These are phyloP conservation scores for Cinnamomum chago DNA, from an alignment of 164 flowering plant genomes.

Conservation along the genomic window DNA sequence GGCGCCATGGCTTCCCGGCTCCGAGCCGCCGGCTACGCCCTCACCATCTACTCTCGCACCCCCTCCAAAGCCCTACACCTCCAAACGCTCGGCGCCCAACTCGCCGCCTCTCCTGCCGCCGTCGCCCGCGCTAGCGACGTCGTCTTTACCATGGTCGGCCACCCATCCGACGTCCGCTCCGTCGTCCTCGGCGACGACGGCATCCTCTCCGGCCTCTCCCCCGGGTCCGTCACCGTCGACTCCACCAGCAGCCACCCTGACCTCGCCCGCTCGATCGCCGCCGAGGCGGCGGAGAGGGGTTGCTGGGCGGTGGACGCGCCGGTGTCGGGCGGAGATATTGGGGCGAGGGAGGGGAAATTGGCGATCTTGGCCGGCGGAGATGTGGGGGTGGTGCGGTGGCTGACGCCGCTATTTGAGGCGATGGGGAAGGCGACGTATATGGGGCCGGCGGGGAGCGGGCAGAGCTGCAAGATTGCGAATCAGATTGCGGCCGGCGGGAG, in stretches of 20 bases:
- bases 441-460: constrained; percentile 65
- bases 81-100: constrained; percentile 47
- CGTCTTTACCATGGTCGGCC: constrained; percentile 77
- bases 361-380: constrained; percentile 74
- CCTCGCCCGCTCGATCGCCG: constrained; percentile 47
- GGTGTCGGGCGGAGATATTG: constrained; percentile 72
- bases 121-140: constrained; percentile 47
- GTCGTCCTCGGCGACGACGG: constrained; percentile 29
- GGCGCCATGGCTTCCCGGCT: constrained; percentile 68
- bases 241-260: constrained; percentile 58
- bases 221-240: constrained; percentile 55
- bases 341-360: constrained; percentile 61
- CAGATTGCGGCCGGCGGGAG: constrained; percentile 58
- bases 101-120: constrained; percentile 40
- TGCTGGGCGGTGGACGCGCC: constrained; percentile 75
- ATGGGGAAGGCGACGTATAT: constrained; percentile 52
- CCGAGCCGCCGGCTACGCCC: constrained; percentile 58
- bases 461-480: constrained; percentile 71
- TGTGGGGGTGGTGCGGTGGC: constrained; percentile 41
- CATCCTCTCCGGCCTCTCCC: constrained; percentile 27
- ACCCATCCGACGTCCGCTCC: constrained; percentile 67
- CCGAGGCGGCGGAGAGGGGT: constrained; percentile 30
- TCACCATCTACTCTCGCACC: constrained; percentile 60
- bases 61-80: constrained; percentile 46
- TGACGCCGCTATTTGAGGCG: constrained; percentile 47